phyloP scores from a whole-genome alignment of 2,329 filamentous ascomycete species.

The Pestalotiopsis sp. region DNA sequence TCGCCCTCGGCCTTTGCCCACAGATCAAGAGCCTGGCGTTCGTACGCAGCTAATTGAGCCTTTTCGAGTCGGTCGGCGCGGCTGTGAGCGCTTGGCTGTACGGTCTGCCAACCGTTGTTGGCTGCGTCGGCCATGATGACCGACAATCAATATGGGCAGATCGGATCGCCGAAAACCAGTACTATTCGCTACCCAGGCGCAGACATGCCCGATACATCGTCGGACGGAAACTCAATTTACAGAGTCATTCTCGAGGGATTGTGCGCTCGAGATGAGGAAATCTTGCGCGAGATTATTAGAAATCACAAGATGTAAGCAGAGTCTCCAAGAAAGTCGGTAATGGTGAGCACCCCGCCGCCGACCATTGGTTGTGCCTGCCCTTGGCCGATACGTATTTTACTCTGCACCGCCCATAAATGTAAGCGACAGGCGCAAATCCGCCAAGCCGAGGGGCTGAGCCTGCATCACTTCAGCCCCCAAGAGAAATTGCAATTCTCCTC shows the following conservation, averaged over 20 bases:
- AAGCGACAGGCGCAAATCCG: neutral
- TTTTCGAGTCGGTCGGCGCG: conserved; percentile 7
- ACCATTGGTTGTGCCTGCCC: neutral
- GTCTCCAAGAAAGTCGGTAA: neutral
- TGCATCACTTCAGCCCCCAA: neutral
- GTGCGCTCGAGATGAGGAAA: neutral
- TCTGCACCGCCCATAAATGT: neutral
- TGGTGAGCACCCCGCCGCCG: neutral
- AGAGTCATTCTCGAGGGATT: neutral
- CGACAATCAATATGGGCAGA: neutral
- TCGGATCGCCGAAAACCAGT: neutral
- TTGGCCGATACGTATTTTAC: neutral
- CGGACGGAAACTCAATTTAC: neutral
- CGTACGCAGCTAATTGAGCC: conserved; percentile 7
- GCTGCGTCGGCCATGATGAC: conserved; percentile 3
- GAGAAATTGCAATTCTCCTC: neutral
- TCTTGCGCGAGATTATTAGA: neutral
- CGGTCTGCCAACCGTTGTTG: conserved; percentile 12
- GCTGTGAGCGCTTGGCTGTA: conserved; percentile 10
- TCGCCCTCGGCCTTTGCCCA: conserved; percentile 10
- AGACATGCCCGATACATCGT: neutral
- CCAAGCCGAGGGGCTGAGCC: neutral
- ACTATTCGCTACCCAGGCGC: neutral
- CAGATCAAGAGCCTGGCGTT: conserved; percentile 10
- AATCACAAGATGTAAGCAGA: neutral